phyloP scores from a whole-genome alignment of 2,329 filamentous ascomycete species.

The Ascochyta lentis region DNA sequence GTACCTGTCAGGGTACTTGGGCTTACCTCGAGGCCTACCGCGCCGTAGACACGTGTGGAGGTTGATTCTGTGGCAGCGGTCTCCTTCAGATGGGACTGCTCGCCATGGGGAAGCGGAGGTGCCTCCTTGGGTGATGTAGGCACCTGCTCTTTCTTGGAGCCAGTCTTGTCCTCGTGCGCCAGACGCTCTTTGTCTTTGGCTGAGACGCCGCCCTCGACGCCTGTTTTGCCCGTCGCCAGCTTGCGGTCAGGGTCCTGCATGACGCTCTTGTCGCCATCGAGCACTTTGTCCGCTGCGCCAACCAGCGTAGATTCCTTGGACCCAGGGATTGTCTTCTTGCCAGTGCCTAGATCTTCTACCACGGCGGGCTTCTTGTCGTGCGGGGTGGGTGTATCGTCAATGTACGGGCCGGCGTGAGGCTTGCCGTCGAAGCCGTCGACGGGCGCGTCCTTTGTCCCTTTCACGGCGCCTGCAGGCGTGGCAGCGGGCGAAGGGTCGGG shows the following conservation, averaged over 20 bases:
- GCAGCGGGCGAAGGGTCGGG: constrained; percentile 33
- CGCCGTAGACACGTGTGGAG: constrained; percentile 37
- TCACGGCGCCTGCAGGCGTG: constrained; percentile 28
- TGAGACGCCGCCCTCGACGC: constrained; percentile 87
- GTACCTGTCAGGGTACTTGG: background rate
- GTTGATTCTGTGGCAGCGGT: constrained; percentile 17
- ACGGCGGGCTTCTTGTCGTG: constrained; percentile 42
- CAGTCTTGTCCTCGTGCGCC: constrained; percentile 69
- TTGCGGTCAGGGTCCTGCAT: constrained; percentile 87
- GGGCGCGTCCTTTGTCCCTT: constrained; percentile 78
- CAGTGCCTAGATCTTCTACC: constrained; percentile 48
- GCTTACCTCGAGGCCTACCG: constrained; percentile 49
- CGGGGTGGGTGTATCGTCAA: constrained; percentile 58
- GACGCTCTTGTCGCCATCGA: constrained; percentile 72
- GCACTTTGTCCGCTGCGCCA: constrained; percentile 51
- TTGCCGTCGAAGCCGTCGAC: constrained; percentile 94
- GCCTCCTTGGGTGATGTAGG: constrained; percentile 86
- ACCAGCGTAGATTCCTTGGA: constrained; percentile 36
- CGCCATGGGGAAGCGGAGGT: constrained; percentile 80
- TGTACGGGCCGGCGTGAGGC: constrained; percentile 84
- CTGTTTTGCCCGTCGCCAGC: constrained; percentile 82
- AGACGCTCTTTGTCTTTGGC: constrained; percentile 82
- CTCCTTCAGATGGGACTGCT: constrained; percentile 66
- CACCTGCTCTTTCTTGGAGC: constrained; percentile 72
- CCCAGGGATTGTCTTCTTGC: constrained; percentile 36